These are phyloP conservation scores for Thielaviopsis punctulata DNA, from an alignment of 2,329 filamentous ascomycete genomes.

Conservation along the genomic window DNA sequence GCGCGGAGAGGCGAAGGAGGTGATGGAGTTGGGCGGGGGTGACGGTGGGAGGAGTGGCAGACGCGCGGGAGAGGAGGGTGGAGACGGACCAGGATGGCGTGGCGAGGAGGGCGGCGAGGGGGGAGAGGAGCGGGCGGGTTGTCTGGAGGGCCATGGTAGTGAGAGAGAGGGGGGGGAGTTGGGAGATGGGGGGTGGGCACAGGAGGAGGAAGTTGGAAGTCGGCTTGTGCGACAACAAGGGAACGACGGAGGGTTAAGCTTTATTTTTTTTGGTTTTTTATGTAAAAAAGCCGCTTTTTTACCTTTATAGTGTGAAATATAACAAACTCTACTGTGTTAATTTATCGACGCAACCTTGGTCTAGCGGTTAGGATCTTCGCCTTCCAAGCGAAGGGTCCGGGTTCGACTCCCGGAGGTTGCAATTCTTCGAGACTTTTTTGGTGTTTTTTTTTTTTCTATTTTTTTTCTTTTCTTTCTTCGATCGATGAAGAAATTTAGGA, in stretches of 20 bases:
- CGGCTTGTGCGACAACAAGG: neutral
- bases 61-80: constrained; percentile 38
- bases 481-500: too few species aligned
- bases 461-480: too few species aligned
- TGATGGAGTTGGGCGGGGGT: constrained; percentile 57
- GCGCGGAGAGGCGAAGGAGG: constrained; percentile 73
- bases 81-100: constrained; percentile 71
- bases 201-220: too few species aligned
- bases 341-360: constrained; percentile 12
- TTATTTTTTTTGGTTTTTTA: too few species aligned
- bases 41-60: constrained; percentile 26
- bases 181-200: too few species aligned
- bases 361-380: constrained; percentile 13
- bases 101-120: constrained; percentile 35
- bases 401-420: constrained; percentile 13
- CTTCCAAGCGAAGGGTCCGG: constrained; percentile 13
- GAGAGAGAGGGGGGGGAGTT: neutral
- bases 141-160: constrained; percentile 17
- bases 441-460: neutral
- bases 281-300: too few species aligned
- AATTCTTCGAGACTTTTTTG: neutral
- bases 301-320: too few species aligned
- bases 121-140: constrained; percentile 13
- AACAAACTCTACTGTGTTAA: too few species aligned
- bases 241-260: neutral